Evolutionary conservation across 176 grass and related monocot species (phyloP), one percentile per base, ranked within the genome.

Genomic region (Dendrocalamus sinicus): DNA sequence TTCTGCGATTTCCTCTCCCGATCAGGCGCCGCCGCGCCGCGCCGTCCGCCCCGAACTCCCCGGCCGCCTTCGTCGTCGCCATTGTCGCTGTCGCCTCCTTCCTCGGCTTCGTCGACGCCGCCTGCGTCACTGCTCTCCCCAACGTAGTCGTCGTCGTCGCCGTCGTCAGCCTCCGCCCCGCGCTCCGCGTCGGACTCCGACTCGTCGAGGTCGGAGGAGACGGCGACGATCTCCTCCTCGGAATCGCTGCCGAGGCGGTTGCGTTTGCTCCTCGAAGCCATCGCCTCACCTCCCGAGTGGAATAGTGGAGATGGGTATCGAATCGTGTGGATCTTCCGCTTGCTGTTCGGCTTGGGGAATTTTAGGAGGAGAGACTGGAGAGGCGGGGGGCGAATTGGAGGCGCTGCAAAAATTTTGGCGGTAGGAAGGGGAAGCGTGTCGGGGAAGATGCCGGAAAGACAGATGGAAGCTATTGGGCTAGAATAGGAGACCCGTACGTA

Each of bases 1-100:
- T 95, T 98, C 75, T 95, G 91, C 32, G 89, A 99, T 59, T 99
- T 99, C 76, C 76, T 84, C 62, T 94, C 94, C 78, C 68, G 63
- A 75, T 94, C 84, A 67, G 83, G 79, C n/a, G 41, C 45, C 44
- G 40, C 23, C 12, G 37, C 64, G 8, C 71, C 67, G 13, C 82
- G 65, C 17, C 79, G 73, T 50, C 67, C 39, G 23, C 83, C 63
- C 61, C 55, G 71, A 55, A 86, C 45, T 30, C 67, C 12, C 81
- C 62, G 44, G 81, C 81, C 69, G 14, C 57, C 37, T 39, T 39
- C 37, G 37, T 39, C 53, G 52, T 70, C 83, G 71, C 70, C 76
- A 43, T 58, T 70, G 54, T 82, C 86, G 52, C 76, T 17, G 76
- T 55, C 80, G 64, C 81, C 58, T 24, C 43, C 76, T 84, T 89